Base-by-base conservation (phyloP, 768 basidiomycete genomes). In the Naganishia vaughanmartiniae region DNA sequence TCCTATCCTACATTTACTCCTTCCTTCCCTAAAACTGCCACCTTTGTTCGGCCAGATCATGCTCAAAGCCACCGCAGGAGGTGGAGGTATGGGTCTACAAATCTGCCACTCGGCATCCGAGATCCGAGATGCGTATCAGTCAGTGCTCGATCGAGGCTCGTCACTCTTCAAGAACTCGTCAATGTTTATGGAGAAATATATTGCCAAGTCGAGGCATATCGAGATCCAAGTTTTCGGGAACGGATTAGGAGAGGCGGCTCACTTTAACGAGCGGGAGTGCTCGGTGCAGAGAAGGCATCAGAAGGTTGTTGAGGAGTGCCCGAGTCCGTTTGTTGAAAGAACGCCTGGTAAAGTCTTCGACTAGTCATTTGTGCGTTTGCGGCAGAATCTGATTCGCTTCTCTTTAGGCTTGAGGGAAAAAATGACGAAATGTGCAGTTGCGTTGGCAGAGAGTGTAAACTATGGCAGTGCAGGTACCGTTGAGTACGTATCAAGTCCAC, bases 251-350 rank as follows among this genome's bases (percentile, higher is more conserved):
- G 81, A 85, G 54, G 86, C 85, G 14, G 81, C 89, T 5, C 87
- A 89, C 73, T 85, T 89, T 83, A 87, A 87, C 45, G 89, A 89
- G 75, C 83, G 89, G 17, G 89, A 90, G 76, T 89, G 89, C 73
- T 88, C 87, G 57, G 79, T 88, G 11, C 89, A 90, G 74, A 82
- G 89, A 34, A 81, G 89, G 34, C 87, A 89, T 73, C 89, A 90
- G 77, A 90, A 90, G 76, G 84, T 90, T 2, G 85, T 90, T 28
- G 89, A 90, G 73, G 89, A 90, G 74, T 84, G 85, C 4, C 87
- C 87, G 0, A 87, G 87, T 73, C 87, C 88, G 0, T 89, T 88
- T 74, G 82, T 87, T 48, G 65, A 77, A 0, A 66, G 74, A 2
- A 81, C 84, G 76, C 83, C 84, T 34, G 85, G 87, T 85, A 72